Evolutionary conservation across 2,329 filamentous ascomycete genomes (phyloP).

Genomic region (Graphilbum sp.): DNA sequence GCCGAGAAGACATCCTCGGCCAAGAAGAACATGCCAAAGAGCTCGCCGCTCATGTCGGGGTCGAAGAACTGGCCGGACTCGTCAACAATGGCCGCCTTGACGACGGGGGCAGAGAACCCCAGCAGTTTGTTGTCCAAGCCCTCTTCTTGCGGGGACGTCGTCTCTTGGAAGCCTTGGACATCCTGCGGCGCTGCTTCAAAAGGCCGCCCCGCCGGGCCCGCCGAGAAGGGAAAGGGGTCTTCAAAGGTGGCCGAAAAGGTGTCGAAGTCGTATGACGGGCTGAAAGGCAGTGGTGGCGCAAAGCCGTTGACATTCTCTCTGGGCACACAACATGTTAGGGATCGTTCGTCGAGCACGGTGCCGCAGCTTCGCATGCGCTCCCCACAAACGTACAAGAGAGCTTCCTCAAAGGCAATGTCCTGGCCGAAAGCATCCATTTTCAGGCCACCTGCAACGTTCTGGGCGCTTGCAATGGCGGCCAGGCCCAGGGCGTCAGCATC

Average conservation of each 20-base stretch:
- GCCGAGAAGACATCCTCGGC: constrained; percentile 64
- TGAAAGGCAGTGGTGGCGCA: constrained; percentile 32
- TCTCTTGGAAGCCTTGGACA: constrained; percentile 17
- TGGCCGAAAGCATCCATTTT: constrained; percentile 35
- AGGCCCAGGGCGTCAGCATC: constrained; percentile 30
- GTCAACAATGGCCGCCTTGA: constrained; percentile 47
- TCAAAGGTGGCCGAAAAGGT: constrained; percentile 45
- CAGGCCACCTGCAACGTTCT: constrained; percentile 14
- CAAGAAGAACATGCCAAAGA: constrained; percentile 81
- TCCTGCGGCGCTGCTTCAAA: constrained; percentile 8
- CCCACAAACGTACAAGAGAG: constrained; percentile 37
- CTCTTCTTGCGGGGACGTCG: constrained; percentile 32
- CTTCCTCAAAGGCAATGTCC: constrained; percentile 38
- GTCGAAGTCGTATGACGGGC: constrained; percentile 44
- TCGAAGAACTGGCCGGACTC: constrained; percentile 47
- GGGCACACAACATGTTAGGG: too few relatives aligned
- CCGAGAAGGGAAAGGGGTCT: constrained; percentile 45
- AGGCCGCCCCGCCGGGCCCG: constrained; percentile 9
- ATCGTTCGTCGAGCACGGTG: not conserved
- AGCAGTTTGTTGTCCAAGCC: constrained; percentile 51
- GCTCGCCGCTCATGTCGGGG: constrained; percentile 53
- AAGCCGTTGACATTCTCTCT: constrained; percentile 28
- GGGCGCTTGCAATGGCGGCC: constrained; percentile 21
- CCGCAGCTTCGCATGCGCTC: too few relatives aligned
- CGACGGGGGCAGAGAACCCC: constrained; percentile 50